A percentile compares a stretch with the other conserved stretches of the same genome.
Conservation (phyloP, 1,139 yeast genomes). For the Wickerhamomyces sp. region DNA sequence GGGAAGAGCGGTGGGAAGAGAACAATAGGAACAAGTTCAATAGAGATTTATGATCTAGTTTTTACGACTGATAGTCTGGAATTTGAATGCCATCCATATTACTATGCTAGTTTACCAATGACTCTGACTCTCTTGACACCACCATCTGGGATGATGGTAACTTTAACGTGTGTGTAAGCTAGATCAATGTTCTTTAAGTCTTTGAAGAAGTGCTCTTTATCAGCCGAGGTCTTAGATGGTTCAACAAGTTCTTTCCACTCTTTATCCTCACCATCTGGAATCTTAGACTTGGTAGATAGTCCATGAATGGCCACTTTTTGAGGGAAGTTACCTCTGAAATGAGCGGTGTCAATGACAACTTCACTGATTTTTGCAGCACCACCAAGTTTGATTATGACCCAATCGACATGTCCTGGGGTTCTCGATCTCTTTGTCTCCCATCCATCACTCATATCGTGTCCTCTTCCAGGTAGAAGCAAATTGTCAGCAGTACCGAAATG, state of each 20-base stretch:
- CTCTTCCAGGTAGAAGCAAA: conserved; percentile 86
- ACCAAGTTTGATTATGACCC: conserved; percentile 83
- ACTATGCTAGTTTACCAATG: conserved; percentile 50
- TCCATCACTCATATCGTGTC: conserved; percentile 95
- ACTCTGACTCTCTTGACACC: conserved; percentile 90
- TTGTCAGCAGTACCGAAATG: conserved; percentile 92
- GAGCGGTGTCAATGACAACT: conserved; percentile 83
- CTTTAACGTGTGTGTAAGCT: conserved; percentile 58
- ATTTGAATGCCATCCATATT: not conserved
- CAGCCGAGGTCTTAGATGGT: conserved; percentile 71
- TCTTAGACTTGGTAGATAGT: conserved; percentile 31
- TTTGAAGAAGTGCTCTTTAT: conserved; percentile 61
- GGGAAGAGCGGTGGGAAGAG: no score
- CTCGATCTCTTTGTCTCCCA: conserved; percentile 97
- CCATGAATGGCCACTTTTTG: conserved; percentile 67
- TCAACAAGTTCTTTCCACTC: conserved; percentile 65
- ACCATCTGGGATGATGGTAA: conserved; percentile 91
- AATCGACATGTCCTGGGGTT: conserved; percentile 76
- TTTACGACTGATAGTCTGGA: no score
- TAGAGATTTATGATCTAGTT: no score
- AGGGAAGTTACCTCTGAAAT: conserved; percentile 91
- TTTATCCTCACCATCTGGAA: conserved; percentile 34
- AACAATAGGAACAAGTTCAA: no score
- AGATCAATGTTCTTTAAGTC: conserved; percentile 22
- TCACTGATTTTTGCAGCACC: conserved; percentile 50